phyloP scores from a whole-genome alignment of 2,329 filamentous ascomycete species.

The Bimuria novae-zelandiae region DNA sequence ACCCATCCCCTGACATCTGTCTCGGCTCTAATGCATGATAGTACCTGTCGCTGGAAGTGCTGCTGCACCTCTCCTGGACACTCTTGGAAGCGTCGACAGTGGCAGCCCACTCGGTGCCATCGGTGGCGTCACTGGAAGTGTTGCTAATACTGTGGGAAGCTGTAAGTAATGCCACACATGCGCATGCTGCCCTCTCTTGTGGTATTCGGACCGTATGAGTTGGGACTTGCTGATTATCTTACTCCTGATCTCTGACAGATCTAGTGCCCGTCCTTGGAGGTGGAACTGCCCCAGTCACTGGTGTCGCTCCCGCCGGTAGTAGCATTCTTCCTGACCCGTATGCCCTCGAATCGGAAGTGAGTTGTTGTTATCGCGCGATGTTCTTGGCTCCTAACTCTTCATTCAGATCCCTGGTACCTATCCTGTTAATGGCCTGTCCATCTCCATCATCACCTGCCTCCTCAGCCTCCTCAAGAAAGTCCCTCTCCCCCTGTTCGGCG shows the following conservation, averaged over 20 bases:
- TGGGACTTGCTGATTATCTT: too few species aligned
- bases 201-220: too few species aligned
- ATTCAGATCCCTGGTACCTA: conserved; percentile 16
- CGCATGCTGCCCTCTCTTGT: too few species aligned
- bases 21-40: neutral
- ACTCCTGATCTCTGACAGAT: too few species aligned
- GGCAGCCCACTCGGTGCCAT: neutral
- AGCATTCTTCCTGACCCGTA: neutral
- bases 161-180: too few species aligned
- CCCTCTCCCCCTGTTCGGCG: conserved; percentile 20
- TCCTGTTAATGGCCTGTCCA: conserved; percentile 20
- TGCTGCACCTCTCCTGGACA: neutral
- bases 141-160: neutral
- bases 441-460: conserved; percentile 20
- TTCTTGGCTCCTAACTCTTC: neutral
- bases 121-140: neutral
- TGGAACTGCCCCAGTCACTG: neutral
- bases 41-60: conserved; percentile 7
- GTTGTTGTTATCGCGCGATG: neutral
- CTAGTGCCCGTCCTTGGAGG: too few species aligned
- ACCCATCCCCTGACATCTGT: neutral
- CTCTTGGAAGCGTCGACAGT: conserved; percentile 3
- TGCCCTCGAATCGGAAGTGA: conserved; percentile 3
- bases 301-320: neutral
- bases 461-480: conserved; percentile 24